A percentile compares a stretch with the other conserved stretches of the same genome.
Conservation (phyloP, 2,329 filamentous ascomycete genomes). For the Rutstroemia sp. region DNA sequence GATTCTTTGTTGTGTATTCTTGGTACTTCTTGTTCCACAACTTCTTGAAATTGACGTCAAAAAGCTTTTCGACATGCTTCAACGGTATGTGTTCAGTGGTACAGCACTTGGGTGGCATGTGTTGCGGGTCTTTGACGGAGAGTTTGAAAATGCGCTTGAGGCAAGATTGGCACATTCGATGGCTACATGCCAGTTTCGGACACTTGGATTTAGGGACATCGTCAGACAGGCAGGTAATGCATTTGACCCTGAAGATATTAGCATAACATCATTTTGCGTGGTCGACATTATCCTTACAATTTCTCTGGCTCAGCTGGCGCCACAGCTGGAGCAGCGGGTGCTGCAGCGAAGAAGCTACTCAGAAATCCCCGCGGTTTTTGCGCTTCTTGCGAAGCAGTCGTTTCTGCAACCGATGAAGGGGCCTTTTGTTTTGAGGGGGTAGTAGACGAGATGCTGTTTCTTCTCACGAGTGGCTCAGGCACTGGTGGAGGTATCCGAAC, state of each 20-base stretch:
- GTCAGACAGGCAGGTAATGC: conserved; percentile 63
- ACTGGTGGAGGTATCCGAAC: conserved; percentile 10
- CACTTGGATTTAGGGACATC: conserved; percentile 56
- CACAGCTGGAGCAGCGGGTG: conserved; percentile 3
- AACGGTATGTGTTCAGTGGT: conserved; percentile 64
- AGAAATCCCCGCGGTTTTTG: conserved; percentile 18
- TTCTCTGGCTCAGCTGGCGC: conserved; percentile 20
- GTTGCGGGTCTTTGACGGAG: conserved; percentile 67
- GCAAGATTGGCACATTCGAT: conserved; percentile 75
- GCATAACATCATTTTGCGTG: neutral
- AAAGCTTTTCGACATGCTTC: conserved; percentile 68
- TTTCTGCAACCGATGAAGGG: conserved; percentile 14
- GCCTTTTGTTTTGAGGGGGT: conserved; percentile 15
- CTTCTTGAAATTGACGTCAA: conserved; percentile 67
- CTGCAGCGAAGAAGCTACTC: conserved; percentile 20
- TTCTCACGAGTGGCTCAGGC: conserved; percentile 14
- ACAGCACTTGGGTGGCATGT: conserved; percentile 84
- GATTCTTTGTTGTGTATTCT: conserved; percentile 67
- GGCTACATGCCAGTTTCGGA: conserved; percentile 67
- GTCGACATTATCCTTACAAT: conserved; percentile 16
- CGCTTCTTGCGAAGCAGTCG: conserved; percentile 5
- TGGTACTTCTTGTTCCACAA: conserved; percentile 75
- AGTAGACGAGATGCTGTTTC: conserved; percentile 20
- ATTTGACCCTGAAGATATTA: conserved; percentile 51
- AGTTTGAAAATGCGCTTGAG: conserved; percentile 67